Evolutionary conservation across 2,329 filamentous ascomycete genomes (phyloP).

Genomic region (Bimuria novae-zelandiae): DNA sequence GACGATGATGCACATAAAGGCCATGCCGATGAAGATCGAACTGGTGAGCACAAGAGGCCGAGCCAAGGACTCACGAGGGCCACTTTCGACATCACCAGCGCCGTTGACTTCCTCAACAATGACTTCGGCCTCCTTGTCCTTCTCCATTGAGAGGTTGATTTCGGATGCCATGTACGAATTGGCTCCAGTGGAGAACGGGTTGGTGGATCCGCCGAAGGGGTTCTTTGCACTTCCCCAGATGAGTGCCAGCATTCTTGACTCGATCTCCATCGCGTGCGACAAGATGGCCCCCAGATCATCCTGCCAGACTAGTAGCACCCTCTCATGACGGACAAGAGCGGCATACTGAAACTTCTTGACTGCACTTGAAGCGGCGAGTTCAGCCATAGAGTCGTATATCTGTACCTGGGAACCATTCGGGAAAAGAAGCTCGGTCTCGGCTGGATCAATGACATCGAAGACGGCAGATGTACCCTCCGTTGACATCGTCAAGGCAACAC

Average conservation of each 20-base stretch:
- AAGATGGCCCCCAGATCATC: conserved; percentile 75
- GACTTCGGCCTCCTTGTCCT: conserved; percentile 26
- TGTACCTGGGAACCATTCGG: conserved; percentile 52
- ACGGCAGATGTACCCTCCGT: conserved; percentile 54
- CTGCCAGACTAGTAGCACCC: conserved; percentile 77
- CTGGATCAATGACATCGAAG: conserved; percentile 47
- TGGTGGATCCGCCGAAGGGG: conserved; percentile 51
- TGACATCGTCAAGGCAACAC: conserved; percentile 56
- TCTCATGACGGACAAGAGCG: conserved; percentile 74
- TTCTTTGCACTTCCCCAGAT: conserved; percentile 59
- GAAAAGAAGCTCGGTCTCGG: conserved; percentile 49
- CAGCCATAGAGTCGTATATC: conserved; percentile 52
- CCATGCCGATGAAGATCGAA: conserved; percentile 58
- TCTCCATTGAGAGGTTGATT: conserved; percentile 16
- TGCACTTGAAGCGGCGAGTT: conserved; percentile 50
- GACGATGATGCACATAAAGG: conserved; percentile 58
- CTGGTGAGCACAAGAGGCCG: conserved; percentile 57
- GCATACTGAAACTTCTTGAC: conserved; percentile 81
- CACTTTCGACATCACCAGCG: conserved; percentile 33
- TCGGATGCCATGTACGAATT: conserved; percentile 38
- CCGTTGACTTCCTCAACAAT: conserved; percentile 40
- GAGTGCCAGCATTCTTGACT: conserved; percentile 74
- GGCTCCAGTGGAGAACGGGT: conserved; percentile 28
- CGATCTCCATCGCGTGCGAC: conserved; percentile 70
- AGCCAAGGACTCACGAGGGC: conserved; percentile 47